These are phyloP conservation scores for Lactarius sanguifluus DNA, from an alignment of 768 basidiomycete genomes.

Conservation along the genomic window DNA sequence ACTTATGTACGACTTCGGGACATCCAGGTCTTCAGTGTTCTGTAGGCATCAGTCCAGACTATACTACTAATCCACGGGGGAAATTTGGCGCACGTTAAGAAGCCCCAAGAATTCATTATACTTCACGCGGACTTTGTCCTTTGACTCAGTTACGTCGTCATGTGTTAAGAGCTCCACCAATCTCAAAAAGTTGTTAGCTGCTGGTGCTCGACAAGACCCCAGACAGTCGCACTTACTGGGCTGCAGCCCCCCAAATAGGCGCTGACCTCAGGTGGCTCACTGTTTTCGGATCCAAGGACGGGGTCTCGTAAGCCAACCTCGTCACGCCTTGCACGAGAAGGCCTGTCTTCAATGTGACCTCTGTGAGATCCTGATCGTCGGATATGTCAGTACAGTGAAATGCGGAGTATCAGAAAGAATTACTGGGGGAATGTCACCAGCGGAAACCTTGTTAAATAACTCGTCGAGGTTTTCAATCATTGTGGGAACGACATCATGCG, in stretches of 20 bases:
- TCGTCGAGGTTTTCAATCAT: neutral
- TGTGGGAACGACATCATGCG: neutral
- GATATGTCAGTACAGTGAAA: neutral
- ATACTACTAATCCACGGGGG: neutral
- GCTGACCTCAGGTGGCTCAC: conserved; percentile 20
- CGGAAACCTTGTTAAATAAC: conserved; percentile 10
- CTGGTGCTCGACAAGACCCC: neutral
- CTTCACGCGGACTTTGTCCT: conserved; percentile 9
- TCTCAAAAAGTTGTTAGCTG: neutral
- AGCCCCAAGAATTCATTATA: conserved; percentile 16
- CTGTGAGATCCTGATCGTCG: conserved; percentile 3
- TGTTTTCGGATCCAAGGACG: neutral
- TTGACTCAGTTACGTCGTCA: conserved; percentile 5
- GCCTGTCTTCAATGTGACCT: conserved; percentile 11
- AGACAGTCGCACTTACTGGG: conserved; percentile 7
- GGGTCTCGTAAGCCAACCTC: neutral
- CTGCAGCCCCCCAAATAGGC: conserved; percentile 18
- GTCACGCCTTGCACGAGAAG: conserved; percentile 23
- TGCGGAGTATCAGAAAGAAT: neutral
- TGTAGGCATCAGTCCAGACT: conserved; percentile 16
- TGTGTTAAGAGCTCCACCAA: conserved; percentile 12
- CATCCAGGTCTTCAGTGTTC: conserved; percentile 14
- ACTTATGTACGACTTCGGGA: conserved; percentile 19
- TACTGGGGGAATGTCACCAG: conserved; percentile 7
- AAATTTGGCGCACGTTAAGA: conserved; percentile 13